Percentiles rank a stretch among this genome's conserved stretches.
phyloP scores from a whole-genome alignment of 2,329 filamentous ascomycete species.

The Chalaropsis thielavioides region DNA sequence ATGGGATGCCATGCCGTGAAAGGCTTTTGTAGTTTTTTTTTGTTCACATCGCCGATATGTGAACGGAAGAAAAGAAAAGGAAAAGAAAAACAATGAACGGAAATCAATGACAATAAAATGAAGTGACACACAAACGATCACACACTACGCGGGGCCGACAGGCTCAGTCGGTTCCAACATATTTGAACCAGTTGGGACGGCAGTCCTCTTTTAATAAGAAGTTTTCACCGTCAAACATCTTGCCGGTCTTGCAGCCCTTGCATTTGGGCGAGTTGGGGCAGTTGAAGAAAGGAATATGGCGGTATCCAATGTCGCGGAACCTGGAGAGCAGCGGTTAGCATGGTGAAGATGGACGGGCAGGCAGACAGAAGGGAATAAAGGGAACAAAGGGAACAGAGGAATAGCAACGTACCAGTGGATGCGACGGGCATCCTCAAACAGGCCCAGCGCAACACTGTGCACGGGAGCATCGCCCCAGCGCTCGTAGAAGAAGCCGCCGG shows the following conservation, averaged over 20 bases:
- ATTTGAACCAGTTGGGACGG: slow-evolving; percentile 94
- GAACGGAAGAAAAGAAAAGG: background rate
- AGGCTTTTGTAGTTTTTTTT: background rate
- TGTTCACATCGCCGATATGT: background rate
- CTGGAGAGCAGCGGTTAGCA: slow-evolving; percentile 32
- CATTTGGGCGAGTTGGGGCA: slow-evolving; percentile 95
- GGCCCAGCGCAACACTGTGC: slow-evolving; percentile 78
- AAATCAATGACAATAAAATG: background rate
- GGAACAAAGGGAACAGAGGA: background rate
- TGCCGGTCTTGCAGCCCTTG: slow-evolving; percentile 69
- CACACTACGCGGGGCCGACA: background rate
- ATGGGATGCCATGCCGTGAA: too few species aligned
- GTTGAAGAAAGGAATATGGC: slow-evolving; percentile 97
- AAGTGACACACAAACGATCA: background rate
- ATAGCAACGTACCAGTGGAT: slow-evolving; percentile 75
- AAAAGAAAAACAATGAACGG: background rate
- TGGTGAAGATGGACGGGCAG: background rate
- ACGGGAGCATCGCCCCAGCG: slow-evolving; percentile 96
- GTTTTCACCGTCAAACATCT: slow-evolving; percentile 75
- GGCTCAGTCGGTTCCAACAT: slow-evolving; percentile 58
- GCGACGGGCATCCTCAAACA: slow-evolving; percentile 82
- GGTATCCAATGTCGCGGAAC: slow-evolving; percentile 99
- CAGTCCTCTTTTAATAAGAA: slow-evolving; percentile 87
- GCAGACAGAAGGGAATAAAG: too few species aligned
- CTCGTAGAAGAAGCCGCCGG: slow-evolving; percentile 97